These are phyloP conservation scores for Cymbopogon citratus DNA, from an alignment of 176 grass and related monocot genomes.

Conservation along the genomic window DNA sequence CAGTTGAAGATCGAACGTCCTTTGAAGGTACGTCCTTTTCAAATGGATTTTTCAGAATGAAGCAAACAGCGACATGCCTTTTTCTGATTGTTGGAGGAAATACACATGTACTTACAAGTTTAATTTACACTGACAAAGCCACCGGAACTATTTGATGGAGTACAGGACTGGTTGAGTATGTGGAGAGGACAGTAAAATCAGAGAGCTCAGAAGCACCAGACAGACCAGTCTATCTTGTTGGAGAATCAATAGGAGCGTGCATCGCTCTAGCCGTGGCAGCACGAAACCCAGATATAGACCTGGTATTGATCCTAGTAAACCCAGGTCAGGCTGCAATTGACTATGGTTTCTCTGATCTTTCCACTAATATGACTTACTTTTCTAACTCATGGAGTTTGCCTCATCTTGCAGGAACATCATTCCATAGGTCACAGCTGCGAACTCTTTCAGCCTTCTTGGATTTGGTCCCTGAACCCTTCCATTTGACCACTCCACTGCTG, in stretches of 20 bases:
- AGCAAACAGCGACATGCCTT: too few relatives aligned
- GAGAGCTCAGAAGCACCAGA: too few relatives aligned
- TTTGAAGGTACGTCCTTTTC: too few relatives aligned
- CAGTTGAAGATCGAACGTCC: too few relatives aligned
- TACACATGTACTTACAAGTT: too few relatives aligned
- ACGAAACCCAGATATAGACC: constrained; percentile 57
- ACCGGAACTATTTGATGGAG: too few relatives aligned
- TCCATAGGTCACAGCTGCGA: constrained; percentile 51
- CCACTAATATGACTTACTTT: not conserved
- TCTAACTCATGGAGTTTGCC: not conserved
- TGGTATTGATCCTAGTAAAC: constrained; percentile 74
- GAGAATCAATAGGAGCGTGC: constrained; percentile 76
- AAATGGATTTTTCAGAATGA: too few relatives aligned
- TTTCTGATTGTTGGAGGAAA: too few relatives aligned
- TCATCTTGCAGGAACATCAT: constrained; percentile 52
- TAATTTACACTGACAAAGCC: too few relatives aligned
- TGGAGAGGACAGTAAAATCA: too few relatives aligned
- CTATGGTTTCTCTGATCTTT: not conserved
- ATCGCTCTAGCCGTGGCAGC: constrained; percentile 77
- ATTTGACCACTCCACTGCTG: constrained; percentile 44
- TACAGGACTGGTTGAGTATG: too few relatives aligned
- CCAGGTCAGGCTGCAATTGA: constrained; percentile 53
- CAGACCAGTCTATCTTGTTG: too few relatives aligned
- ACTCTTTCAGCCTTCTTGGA: constrained; percentile 34
- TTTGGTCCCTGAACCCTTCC: constrained; percentile 51